Percentiles rank a stretch among this genome's conserved stretches.
Conservation (phyloP, 106 monocot species). For the Dendrobium huoshanense region DNA sequence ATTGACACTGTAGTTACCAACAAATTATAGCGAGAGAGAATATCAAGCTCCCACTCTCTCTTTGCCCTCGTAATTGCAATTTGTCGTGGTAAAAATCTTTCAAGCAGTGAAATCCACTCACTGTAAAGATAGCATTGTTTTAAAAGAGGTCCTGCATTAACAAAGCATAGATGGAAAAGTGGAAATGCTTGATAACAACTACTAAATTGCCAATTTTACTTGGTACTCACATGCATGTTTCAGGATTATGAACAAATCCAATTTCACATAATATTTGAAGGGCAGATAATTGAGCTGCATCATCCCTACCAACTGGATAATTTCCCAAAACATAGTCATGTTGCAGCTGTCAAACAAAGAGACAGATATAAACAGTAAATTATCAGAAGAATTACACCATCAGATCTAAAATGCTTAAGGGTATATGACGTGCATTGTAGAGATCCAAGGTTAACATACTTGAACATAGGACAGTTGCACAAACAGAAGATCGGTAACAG, state of each 20-base stretch:
- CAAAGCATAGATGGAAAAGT: neutral
- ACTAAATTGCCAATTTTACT: neutral
- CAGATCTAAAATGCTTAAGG: neutral
- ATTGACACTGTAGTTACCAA: conserved; percentile 46
- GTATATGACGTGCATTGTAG: conserved; percentile 1
- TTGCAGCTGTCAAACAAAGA: conserved; percentile 58
- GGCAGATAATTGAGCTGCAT: conserved; percentile 89
- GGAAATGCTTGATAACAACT: neutral
- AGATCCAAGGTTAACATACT: conserved; percentile 26
- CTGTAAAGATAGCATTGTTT: conserved; percentile 30
- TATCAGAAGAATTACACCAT: neutral
- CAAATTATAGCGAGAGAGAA: conserved; percentile 67
- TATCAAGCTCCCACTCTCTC: conserved; percentile 89
- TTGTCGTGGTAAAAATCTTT: conserved; percentile 94
- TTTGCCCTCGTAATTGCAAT: conserved; percentile 84
- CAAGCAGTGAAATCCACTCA: conserved; percentile 90
- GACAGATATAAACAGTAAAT: neutral
- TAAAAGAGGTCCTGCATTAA: neutral
- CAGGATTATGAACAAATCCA: conserved; percentile 74
- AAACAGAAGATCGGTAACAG: conserved; percentile 89
- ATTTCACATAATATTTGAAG: conserved; percentile 91
- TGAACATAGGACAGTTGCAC: conserved; percentile 96
- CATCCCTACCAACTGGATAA: conserved; percentile 93
- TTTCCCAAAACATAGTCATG: conserved; percentile 97
- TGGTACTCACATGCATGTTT: conserved; percentile 68